phyloP scores from a whole-genome alignment of 192 early-diverging fungal species.

The Coemansia sp. region DNA sequence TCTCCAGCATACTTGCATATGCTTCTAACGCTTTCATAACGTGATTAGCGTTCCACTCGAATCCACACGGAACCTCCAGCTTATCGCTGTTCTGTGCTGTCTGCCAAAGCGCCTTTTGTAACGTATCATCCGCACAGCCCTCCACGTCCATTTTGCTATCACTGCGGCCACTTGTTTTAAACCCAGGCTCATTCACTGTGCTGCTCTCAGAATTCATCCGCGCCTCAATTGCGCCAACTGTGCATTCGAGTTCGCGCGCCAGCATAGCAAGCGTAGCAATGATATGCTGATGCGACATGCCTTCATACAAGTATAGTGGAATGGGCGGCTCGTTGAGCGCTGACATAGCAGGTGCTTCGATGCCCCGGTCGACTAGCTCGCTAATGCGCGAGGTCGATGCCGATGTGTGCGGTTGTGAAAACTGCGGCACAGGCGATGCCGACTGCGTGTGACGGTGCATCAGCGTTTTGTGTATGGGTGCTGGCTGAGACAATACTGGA shows the following conservation, averaged over 20 bases:
- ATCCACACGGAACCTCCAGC: constrained; percentile 9
- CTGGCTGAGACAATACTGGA: constrained; percentile 22
- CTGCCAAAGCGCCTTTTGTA: constrained; percentile 30
- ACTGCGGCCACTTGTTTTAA: constrained; percentile 11
- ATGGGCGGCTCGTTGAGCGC: constrained; percentile 50
- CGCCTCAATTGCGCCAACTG: constrained; percentile 32
- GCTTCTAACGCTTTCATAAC: constrained; percentile 34
- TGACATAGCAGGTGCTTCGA: constrained; percentile 20
- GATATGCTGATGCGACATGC: constrained; percentile 43
- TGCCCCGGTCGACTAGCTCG: constrained; percentile 15
- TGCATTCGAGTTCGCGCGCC: constrained; percentile 42
- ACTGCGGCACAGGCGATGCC: constrained; percentile 17
- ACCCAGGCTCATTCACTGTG: not conserved
- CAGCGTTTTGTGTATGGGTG: constrained; percentile 12
- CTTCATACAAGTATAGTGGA: constrained; percentile 45
- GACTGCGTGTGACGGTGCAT: constrained; percentile 37
- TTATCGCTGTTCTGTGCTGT: constrained; percentile 18
- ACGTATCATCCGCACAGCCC: constrained; percentile 11
- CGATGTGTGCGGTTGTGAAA: not conserved
- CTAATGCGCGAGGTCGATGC: constrained; percentile 18
- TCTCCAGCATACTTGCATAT: constrained; percentile 20
- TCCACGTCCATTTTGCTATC: constrained; percentile 40
- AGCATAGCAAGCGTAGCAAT: constrained; percentile 45
- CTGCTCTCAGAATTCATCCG: constrained; percentile 6
- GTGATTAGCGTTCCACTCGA: constrained; percentile 47